Conservation (phyloP, 164 flowering plant genomes). For the grape (Vitis vinifera) region ASM3070453v1 NC_081817.1:1973501-1974000, state of each 20-base stretch:
- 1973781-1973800: slow-evolving; percentile 19
- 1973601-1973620: no score
- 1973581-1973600: no score
- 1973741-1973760: slow-evolving; percentile 54
- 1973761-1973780: slow-evolving; percentile 80
- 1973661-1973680: slow-evolving; percentile 17
- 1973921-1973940: slow-evolving; percentile 37
- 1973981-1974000: slow-evolving; percentile 82
- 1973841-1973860: slow-evolving; percentile 22
- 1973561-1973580: neutral
- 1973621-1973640: neutral
- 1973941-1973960: slow-evolving; percentile 35
- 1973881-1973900: slow-evolving; percentile 24
- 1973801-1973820: slow-evolving; percentile 36
- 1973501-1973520: slow-evolving; percentile 12
- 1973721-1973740: slow-evolving; percentile 25
- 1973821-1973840: slow-evolving; percentile 26
- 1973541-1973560: neutral
- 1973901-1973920: slow-evolving; percentile 51
- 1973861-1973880: slow-evolving; percentile 12
- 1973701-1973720: slow-evolving; percentile 23
- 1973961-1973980: slow-evolving; percentile 63
- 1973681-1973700: slow-evolving; percentile 44
- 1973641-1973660: slow-evolving; percentile 49
- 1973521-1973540: slow-evolving; percentile 9